Evolutionary conservation across 352 stramenopile species (phyloP).

Genomic region (Phytophthora ohioensis): DNA sequence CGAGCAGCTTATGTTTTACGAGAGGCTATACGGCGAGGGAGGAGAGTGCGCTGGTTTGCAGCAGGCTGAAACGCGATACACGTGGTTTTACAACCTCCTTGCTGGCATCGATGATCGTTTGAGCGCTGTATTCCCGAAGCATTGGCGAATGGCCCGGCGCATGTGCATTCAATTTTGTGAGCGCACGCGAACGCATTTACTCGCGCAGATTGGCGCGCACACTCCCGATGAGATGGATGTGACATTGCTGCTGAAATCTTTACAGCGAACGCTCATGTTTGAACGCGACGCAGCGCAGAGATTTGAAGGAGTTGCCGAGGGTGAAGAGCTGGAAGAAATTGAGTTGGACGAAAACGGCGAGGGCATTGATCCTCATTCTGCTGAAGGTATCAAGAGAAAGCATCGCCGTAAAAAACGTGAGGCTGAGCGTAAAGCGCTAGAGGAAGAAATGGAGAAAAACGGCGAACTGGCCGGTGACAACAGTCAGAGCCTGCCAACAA

Average conservation of each 20-base stretch:
- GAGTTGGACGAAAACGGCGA: constrained; percentile 81
- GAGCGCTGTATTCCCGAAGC: constrained; percentile 94
- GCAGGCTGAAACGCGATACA: constrained; percentile 76
- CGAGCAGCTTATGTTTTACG: constrained; percentile 71
- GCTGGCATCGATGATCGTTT: constrained; percentile 84
- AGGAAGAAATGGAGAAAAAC: constrained; percentile 73
- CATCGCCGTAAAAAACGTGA: constrained; percentile 81
- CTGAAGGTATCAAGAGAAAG: constrained; percentile 79
- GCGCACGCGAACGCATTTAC: constrained; percentile 76
- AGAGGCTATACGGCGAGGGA: constrained; percentile 67
- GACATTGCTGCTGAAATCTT: constrained; percentile 69
- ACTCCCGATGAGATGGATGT: constrained; percentile 83
- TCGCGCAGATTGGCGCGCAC: constrained; percentile 68
- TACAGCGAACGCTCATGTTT: constrained; percentile 84
- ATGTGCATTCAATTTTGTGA: constrained; percentile 95
- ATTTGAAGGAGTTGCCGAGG: constrained; percentile 67
- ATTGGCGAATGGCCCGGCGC: constrained; percentile 96
- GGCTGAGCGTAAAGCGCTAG: constrained; percentile 67
- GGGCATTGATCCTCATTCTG: constrained; percentile 74
- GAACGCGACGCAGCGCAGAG: constrained; percentile 74
- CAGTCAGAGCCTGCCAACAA: constrained; percentile 65
- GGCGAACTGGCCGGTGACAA: constrained; percentile 46
- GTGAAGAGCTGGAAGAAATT: constrained; percentile 58
- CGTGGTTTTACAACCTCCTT: constrained; percentile 86
- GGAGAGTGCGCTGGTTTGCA: constrained; percentile 64